Evolutionary conservation across 768 basidiomycete species (phyloP).

Genomic region (Mycena olivaceomarginata): DNA sequence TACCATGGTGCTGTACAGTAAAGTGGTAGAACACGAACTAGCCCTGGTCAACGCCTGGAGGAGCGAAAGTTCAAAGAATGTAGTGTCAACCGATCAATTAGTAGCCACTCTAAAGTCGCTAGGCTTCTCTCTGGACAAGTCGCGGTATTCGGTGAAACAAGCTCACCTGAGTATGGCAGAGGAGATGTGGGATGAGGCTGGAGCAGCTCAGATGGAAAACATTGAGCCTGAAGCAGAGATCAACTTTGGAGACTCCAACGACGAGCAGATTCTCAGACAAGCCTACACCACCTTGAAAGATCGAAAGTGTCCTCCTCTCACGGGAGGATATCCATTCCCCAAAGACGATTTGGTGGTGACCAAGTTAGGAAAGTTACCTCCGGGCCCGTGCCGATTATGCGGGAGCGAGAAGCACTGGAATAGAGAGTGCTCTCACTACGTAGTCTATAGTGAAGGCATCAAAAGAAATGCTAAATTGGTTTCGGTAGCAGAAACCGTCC

Average conservation of each 20-base stretch:
- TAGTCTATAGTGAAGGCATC: not conserved
- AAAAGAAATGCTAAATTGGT: not conserved
- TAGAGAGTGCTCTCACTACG: slow-evolving; percentile 25
- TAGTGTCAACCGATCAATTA: not conserved
- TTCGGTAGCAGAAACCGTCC: not conserved
- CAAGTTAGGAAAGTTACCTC: slow-evolving; percentile 1
- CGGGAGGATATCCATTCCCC: slow-evolving; percentile 17
- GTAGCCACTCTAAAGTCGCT: not conserved
- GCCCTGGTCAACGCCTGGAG: too few relatives aligned
- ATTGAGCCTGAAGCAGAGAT: too few relatives aligned
- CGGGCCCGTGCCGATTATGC: slow-evolving; percentile 15
- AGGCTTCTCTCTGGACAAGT: not conserved
- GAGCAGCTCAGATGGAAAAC: too few relatives aligned
- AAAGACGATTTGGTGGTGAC: slow-evolving; percentile 21
- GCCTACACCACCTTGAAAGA: not conserved
- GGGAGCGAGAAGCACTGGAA: slow-evolving; percentile 34
- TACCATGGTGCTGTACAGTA: too few relatives aligned
- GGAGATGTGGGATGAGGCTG: too few relatives aligned
- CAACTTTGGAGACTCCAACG: too few relatives aligned
- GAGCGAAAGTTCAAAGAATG: not conserved
- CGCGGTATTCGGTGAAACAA: not conserved
- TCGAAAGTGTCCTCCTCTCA: not conserved
- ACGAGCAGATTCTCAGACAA: not conserved
- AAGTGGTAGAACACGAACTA: too few relatives aligned
- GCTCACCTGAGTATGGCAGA: not conserved